Percentiles rank a stretch among this genome's conserved stretches.
phyloP scores from a whole-genome alignment of 148 eudicot species.

The Rhododendron vialii region DNA sequence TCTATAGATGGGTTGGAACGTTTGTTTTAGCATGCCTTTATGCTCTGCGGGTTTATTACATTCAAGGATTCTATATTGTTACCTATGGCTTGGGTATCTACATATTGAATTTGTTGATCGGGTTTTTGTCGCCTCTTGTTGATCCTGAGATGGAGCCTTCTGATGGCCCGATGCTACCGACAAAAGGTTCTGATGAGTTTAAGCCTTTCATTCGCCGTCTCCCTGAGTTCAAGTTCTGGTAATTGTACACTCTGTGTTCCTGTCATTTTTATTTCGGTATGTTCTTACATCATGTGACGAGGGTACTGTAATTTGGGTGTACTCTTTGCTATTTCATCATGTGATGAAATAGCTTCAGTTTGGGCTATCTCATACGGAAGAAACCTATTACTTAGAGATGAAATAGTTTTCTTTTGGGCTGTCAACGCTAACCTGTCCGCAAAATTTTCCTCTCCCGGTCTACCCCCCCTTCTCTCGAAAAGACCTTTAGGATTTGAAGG shows the following conservation, averaged over 20 bases:
- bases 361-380: not conserved
- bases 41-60: slow-evolving; percentile 50
- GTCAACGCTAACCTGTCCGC: not conserved
- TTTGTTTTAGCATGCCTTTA: slow-evolving; percentile 41
- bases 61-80: slow-evolving; percentile 71
- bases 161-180: slow-evolving; percentile 67
- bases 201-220: slow-evolving; percentile 89
- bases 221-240: slow-evolving; percentile 91
- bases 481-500: no score
- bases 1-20: slow-evolving; percentile 72
- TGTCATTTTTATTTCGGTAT: not conserved
- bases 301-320: not conserved
- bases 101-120: slow-evolving; percentile 68
- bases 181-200: slow-evolving; percentile 86
- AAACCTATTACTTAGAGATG: not conserved
- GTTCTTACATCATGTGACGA: not conserved
- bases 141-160: slow-evolving; percentile 72
- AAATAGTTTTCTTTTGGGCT: not conserved
- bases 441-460: not conserved
- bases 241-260: not conserved
- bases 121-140: slow-evolving; percentile 79
- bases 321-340: not conserved
- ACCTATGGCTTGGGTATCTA: slow-evolving; percentile 81
- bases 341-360: not conserved
- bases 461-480: no score